Evolutionary conservation across 345 rosid species (phyloP), one percentile per base, ranked within the genome.

Genomic region (Populus simonii): DNA sequence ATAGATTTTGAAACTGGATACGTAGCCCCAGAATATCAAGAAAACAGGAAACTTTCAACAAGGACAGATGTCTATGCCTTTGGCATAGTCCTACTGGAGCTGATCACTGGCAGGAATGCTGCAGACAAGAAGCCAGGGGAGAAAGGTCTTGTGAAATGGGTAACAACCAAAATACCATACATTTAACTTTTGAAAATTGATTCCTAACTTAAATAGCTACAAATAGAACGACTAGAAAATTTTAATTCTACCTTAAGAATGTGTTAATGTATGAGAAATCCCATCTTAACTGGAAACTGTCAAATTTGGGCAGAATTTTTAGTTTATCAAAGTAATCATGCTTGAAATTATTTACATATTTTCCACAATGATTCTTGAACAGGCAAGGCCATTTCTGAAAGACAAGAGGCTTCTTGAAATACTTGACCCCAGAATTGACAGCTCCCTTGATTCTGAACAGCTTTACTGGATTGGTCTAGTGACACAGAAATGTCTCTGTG

Each of bases 31-130:
- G 87, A 85, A 61, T 80, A 77, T 82, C 22, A 72, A 6, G 80
- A 79, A 70, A 74, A 12, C 23, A 66, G 85, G 55, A 45, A 6
- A 65, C 36, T 83, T 29, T 80, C 85, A 11, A 75, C 73, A 25
- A 70, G 63, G 39, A 78, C 85, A 69, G 87, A 87, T 76, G 84
- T 83, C 17, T 85, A 83, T 78, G 85, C 88, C 11, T 83, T 80
- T 41, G 85, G 87, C 17, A 13, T 83, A 23, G 76, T 87, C 57
- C 74, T 87, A 25, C 81, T 87, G 31, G 88, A 85, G 90, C 72
- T 87, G 68, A 80, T 83, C 38, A 80, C 85, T 0, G 88, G 87
- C 31, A 67, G 66, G 71, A 78, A 39, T 51, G 53, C 73, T 53
- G 66, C 75, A 18, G 80, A 85, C 12, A 68, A 47, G 74, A 66